Conservation (phyloP, 2,329 filamentous ascomycete genomes). For the Periconia macrospinosa region DNA sequence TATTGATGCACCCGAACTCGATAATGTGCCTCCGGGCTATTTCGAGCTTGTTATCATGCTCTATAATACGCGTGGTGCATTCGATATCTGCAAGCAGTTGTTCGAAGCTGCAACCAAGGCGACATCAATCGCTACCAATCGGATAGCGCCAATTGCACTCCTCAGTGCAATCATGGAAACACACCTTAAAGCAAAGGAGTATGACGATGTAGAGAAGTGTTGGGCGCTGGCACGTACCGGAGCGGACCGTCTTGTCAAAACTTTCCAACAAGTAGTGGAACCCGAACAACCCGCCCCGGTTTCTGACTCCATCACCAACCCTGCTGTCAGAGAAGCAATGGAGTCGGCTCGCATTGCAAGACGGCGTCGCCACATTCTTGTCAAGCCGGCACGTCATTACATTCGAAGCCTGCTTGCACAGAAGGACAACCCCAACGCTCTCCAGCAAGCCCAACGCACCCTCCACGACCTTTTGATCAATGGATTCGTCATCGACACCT, state of each 20-base stretch:
- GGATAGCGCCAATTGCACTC: slow-evolving; percentile 42
- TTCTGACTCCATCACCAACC: slow-evolving; percentile 25
- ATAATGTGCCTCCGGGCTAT: slow-evolving; percentile 54
- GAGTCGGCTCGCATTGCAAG: slow-evolving; percentile 25
- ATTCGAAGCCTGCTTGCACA: slow-evolving; percentile 56
- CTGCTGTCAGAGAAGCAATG: slow-evolving; percentile 17
- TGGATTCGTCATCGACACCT: slow-evolving; percentile 75
- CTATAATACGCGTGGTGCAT: slow-evolving; percentile 52
- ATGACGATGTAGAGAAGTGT: slow-evolving; percentile 63
- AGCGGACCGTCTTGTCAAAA: slow-evolving; percentile 48
- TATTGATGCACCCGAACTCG: slow-evolving; percentile 33
- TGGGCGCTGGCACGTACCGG: slow-evolving; percentile 66
- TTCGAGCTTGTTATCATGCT: slow-evolving; percentile 60
- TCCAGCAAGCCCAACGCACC: slow-evolving; percentile 32
- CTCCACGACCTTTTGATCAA: slow-evolving; percentile 60
- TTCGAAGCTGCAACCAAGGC: slow-evolving; percentile 20
- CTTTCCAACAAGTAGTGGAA: slow-evolving; percentile 37
- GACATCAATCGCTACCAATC: slow-evolving; percentile 8
- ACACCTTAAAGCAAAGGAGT: slow-evolving; percentile 60
- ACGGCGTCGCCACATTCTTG: slow-evolving; percentile 53
- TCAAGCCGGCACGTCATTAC: slow-evolving; percentile 53
- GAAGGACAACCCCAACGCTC: slow-evolving; percentile 45
- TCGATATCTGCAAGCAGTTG: slow-evolving; percentile 42
- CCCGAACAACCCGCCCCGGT: slow-evolving; percentile 21
- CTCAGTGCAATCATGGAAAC: slow-evolving; percentile 66